Conservation (phyloP, 2,329 filamentous ascomycete genomes). For the Verticillium zaregamsianum region DNA sequence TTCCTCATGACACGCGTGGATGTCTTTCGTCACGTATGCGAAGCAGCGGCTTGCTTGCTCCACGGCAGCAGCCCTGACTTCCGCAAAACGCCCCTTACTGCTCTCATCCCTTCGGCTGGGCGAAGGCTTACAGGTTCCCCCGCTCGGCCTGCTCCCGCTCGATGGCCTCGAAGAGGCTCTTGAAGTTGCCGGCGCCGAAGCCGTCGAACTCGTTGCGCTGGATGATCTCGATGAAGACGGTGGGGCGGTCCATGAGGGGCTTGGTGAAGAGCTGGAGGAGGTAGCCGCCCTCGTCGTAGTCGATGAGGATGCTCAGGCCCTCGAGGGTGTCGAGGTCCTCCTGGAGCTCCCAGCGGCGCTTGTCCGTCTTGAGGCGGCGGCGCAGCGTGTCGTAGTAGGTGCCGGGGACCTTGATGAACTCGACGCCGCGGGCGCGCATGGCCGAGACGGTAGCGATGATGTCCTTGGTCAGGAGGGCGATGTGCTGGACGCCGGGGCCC, state of each 20-base stretch:
- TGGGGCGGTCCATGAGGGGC: conserved; percentile 90
- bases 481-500: conserved; percentile 88
- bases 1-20: background rate
- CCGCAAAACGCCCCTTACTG: no score
- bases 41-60: background rate
- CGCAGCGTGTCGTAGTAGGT: conserved; percentile 82
- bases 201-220: conserved; percentile 87
- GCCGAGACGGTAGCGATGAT: conserved; percentile 75
- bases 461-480: conserved; percentile 76
- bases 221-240: conserved; percentile 95
- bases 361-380: conserved; percentile 63
- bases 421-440: conserved; percentile 79
- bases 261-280: conserved; percentile 73
- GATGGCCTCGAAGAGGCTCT: conserved; percentile 90
- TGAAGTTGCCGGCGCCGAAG: conserved; percentile 94
- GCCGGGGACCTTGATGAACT: conserved; percentile 86
- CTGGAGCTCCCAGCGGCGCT: conserved; percentile 58
- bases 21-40: background rate
- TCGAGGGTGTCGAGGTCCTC: conserved; percentile 78
- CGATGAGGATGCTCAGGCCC: conserved; percentile 81
- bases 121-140: conserved; percentile 63
- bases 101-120: background rate
- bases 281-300: conserved; percentile 92
- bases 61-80: no score
- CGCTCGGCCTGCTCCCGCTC: conserved; percentile 85